Evolutionary conservation across 352 stramenopile genomes (phyloP).

Genomic region (Phytophthora sansomeana): DNA sequence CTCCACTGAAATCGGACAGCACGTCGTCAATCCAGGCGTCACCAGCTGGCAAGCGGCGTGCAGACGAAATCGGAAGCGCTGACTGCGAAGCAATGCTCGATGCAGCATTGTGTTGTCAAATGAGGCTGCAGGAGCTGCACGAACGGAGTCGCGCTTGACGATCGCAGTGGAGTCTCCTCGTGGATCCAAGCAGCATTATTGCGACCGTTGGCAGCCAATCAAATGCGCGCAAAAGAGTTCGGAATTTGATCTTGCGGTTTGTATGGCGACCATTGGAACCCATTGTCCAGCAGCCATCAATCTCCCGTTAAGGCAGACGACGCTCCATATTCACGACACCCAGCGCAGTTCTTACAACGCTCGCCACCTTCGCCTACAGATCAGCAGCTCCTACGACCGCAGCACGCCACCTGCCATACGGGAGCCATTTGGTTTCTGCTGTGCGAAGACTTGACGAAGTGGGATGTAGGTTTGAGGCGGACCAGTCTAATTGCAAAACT

Average conservation of each 20-base stretch:
- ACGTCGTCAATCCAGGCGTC: neutral
- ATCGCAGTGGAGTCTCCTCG: neutral
- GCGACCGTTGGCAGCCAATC: conserved; percentile 19
- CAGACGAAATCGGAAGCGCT: conserved; percentile 8
- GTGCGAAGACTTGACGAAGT: conserved; percentile 30
- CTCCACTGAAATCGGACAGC: conserved; percentile 10
- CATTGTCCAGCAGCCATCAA: conserved; percentile 2
- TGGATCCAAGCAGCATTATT: conserved; percentile 2
- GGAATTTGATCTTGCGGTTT: conserved; percentile 20
- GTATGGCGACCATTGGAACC: neutral
- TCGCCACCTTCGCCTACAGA: neutral
- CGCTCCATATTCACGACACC: neutral
- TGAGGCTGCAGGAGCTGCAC: neutral
- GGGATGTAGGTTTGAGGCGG: conserved; percentile 16
- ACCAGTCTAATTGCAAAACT: conserved; percentile 13
- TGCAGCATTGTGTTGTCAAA: neutral
- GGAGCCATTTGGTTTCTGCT: conserved; percentile 28
- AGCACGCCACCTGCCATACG: conserved; percentile 34
- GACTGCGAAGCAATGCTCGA: neutral
- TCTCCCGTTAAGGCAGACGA: neutral
- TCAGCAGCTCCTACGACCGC: conserved; percentile 20
- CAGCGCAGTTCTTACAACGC: neutral
- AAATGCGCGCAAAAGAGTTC: conserved; percentile 12
- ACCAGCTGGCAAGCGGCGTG: conserved; percentile 10
- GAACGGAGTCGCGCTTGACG: neutral